Evolutionary conservation across 164 flowering plant genomes (phyloP).

Genomic region (Dillenia suffruticosa): DNA sequence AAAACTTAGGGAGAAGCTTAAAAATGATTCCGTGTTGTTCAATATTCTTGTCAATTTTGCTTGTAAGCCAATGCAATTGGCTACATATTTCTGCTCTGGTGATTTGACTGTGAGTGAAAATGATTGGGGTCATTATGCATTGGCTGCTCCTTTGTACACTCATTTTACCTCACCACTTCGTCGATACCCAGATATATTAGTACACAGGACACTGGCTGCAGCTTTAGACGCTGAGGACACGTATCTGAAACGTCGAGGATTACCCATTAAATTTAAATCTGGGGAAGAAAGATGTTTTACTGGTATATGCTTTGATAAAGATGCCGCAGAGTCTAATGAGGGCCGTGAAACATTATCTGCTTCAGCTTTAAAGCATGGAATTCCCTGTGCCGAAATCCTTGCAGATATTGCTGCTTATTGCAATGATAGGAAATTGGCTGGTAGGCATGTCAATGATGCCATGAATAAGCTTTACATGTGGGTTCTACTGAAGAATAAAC

Average conservation of each 20-base stretch:
- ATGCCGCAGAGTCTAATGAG: conserved; percentile 44
- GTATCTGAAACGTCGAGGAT: conserved; percentile 29
- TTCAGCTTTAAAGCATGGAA: conserved; percentile 53
- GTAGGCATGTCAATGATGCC: conserved; percentile 74
- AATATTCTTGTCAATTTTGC: conserved; percentile 74
- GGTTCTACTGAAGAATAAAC: conserved; percentile 63
- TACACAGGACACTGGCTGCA: conserved; percentile 82
- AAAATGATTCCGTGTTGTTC: conserved; percentile 59
- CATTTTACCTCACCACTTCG: conserved; percentile 96
- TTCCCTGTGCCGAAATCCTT: conserved; percentile 46
- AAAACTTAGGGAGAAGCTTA: conserved; percentile 51
- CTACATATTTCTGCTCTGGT: conserved; percentile 78
- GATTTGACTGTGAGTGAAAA: conserved; percentile 35
- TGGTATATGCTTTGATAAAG: conserved; percentile 50
- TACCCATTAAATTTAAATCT: conserved; percentile 7
- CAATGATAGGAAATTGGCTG: conserved; percentile 66
- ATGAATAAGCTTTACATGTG: conserved; percentile 71
- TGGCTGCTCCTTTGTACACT: conserved; percentile 82
- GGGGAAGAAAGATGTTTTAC: conserved; percentile 44
- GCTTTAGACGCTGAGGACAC: conserved; percentile 70
- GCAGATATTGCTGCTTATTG: conserved; percentile 64
- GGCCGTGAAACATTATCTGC: conserved; percentile 53
- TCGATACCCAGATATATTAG: conserved; percentile 89
- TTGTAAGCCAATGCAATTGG: conserved; percentile 81
- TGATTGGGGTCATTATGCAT: conserved; percentile 80